These are phyloP conservation scores for Gigaspora rosea DNA, from an alignment of 192 early-diverging fungal genomes.

Conservation along the genomic window DNA sequence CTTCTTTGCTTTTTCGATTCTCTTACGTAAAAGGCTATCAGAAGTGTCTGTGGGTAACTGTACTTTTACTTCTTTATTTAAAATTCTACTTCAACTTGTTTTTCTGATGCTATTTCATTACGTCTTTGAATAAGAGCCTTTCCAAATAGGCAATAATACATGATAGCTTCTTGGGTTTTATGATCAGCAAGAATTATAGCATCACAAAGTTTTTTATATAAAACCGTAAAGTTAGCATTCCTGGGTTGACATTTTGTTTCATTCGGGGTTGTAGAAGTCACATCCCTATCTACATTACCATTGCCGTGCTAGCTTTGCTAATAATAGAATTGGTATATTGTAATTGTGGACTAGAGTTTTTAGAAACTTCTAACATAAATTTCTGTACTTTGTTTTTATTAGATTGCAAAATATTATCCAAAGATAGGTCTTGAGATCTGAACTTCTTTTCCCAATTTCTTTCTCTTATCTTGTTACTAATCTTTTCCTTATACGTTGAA, in stretches of 20 bases:
- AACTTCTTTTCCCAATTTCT: slow-evolving; percentile 16
- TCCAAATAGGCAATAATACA: too few relatives aligned
- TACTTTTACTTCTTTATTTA: too few relatives aligned
- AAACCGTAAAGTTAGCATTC: neutral
- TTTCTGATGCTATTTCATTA: too few relatives aligned
- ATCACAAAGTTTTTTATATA: too few relatives aligned
- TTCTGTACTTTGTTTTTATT: slow-evolving; percentile 9
- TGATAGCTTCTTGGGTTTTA: too few relatives aligned
- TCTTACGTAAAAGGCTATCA: too few relatives aligned
- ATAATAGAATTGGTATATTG: slow-evolving; percentile 5
- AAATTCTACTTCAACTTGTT: too few relatives aligned
- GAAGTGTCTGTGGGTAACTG: too few relatives aligned
- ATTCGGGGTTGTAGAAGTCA: slow-evolving; percentile 1
- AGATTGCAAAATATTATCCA: neutral
- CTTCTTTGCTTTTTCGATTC: too few relatives aligned
- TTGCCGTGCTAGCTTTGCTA: neutral
- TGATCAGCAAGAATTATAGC: too few relatives aligned
- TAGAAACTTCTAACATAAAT: slow-evolving; percentile 9
- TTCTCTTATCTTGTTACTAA: neutral
- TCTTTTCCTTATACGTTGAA: too few relatives aligned
- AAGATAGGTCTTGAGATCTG: slow-evolving; percentile 10
- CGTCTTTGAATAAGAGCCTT: too few relatives aligned
- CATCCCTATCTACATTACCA: slow-evolving; percentile 1
- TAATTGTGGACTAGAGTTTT: neutral
- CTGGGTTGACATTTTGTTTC: slow-evolving; percentile 3